phyloP scores from a whole-genome alignment of 129 eudicot genomes.

The Escallonia herrerae region DNA sequence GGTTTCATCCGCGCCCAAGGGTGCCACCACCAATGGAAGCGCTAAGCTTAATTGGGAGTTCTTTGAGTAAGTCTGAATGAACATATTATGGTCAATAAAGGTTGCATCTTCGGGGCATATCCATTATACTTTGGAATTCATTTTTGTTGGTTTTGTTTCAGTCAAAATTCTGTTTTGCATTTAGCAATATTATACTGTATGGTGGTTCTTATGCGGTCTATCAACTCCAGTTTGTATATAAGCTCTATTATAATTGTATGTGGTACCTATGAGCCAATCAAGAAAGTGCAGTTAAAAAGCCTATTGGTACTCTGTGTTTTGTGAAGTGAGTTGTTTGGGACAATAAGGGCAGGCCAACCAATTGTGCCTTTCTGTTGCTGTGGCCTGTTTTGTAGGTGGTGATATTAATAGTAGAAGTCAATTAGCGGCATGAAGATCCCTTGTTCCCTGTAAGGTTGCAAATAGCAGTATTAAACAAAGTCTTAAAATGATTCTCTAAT shows the following conservation, averaged over 20 bases:
- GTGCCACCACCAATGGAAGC: slow-evolving; percentile 1
- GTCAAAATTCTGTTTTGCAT: background rate
- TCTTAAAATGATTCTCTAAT: background rate
- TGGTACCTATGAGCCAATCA: background rate
- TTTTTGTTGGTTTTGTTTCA: background rate
- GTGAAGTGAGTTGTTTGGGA: background rate
- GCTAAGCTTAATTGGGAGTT: slow-evolving; percentile 8
- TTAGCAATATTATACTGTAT: background rate
- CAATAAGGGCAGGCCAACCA: background rate
- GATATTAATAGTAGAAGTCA: slow-evolving; percentile 2
- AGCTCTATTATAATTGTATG: background rate
- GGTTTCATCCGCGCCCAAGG: background rate
- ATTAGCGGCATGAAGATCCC: slow-evolving; percentile 4
- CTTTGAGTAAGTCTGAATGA: slow-evolving; percentile 1
- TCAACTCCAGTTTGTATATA: slow-evolving; percentile 1
- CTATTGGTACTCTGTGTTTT: background rate
- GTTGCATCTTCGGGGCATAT: background rate
- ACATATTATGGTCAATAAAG: background rate
- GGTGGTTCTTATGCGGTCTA: background rate
- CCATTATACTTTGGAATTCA: background rate
- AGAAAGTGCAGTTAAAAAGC: background rate
- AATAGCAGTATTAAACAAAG: background rate
- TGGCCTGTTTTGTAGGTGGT: background rate
- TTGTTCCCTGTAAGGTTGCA: slow-evolving; percentile 23
- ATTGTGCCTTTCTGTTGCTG: background rate